Percentiles rank a stretch among this genome's conserved stretches.
Conservation (phyloP, 1,284 basidiomycete genomes). For the Tilletia indica region DNA sequence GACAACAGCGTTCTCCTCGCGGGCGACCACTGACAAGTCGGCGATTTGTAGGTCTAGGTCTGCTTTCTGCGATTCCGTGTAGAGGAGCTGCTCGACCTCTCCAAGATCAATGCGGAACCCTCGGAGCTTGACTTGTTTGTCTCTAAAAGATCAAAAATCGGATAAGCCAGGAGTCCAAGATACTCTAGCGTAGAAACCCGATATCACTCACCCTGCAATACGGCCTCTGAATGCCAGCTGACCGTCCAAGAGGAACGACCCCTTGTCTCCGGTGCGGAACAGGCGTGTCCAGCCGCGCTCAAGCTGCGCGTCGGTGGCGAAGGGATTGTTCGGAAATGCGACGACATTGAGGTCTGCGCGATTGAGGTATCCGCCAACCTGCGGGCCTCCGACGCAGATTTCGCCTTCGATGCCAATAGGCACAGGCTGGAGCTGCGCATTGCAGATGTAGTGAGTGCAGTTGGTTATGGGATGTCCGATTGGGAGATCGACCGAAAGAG, state of each 20-base stretch:
- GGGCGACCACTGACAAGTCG: not conserved
- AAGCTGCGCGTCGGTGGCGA: not conserved
- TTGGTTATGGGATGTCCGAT: not conserved
- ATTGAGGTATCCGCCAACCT: slow-evolving; percentile 2
- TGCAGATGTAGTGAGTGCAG: slow-evolving; percentile 2
- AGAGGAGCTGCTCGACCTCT: slow-evolving; percentile 1
- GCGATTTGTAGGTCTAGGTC: slow-evolving; percentile 4
- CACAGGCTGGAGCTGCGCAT: not conserved
- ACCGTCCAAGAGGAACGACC: not conserved
- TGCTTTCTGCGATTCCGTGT: not conserved
- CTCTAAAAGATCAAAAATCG: not conserved
- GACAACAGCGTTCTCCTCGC: not conserved
- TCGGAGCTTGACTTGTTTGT: slow-evolving; percentile 1
- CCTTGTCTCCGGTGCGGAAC: not conserved
- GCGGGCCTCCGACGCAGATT: slow-evolving; percentile 3
- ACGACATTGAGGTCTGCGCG: not conserved
- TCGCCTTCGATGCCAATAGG: slow-evolving; percentile 1
- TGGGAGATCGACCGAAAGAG: not conserved
- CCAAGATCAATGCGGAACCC: not conserved
- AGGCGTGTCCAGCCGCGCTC: slow-evolving; percentile 2
- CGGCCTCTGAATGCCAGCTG: not conserved
- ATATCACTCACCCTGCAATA: not conserved
- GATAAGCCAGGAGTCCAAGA: not conserved
- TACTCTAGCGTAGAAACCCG: not conserved
- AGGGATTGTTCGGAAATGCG: not conserved